Evolutionary conservation across 2,329 filamentous ascomycete genomes (phyloP).

Genomic region (Claviceps maximensis): DNA sequence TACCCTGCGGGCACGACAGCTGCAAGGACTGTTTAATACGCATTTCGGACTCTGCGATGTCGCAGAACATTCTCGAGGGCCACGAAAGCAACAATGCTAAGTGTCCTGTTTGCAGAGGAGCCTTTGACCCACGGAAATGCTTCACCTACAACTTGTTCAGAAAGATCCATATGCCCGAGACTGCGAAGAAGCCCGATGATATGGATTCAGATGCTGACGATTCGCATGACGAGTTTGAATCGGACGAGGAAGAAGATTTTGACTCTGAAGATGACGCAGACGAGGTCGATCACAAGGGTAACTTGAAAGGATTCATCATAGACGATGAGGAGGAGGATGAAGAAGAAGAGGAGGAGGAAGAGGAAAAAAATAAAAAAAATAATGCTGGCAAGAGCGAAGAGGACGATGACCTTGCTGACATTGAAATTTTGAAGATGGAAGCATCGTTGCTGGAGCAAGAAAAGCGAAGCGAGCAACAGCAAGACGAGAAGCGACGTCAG

Average conservation of each 20-base stretch:
- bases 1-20: slow-evolving; percentile 71
- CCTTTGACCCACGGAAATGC: slow-evolving; percentile 52
- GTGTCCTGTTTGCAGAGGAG: slow-evolving; percentile 65
- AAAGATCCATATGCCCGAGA: slow-evolving; percentile 52
- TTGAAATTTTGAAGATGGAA: slow-evolving; percentile 8
- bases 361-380: not conserved
- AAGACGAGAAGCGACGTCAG: not conserved
- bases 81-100: slow-evolving; percentile 43
- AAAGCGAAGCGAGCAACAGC: not conserved
- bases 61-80: slow-evolving; percentile 42
- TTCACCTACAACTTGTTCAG: slow-evolving; percentile 66
- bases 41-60: slow-evolving; percentile 47
- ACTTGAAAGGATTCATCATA: slow-evolving; percentile 20
- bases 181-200: slow-evolving; percentile 25
- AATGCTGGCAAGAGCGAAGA: slow-evolving; percentile 6
- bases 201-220: slow-evolving; percentile 21
- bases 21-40: slow-evolving; percentile 65
- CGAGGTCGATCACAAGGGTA: slow-evolving; percentile 16
- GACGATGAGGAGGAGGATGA: slow-evolving; percentile 23
- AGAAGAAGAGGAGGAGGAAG: slow-evolving; percentile 9
- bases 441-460: slow-evolving; percentile 1
- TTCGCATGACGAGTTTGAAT: slow-evolving; percentile 19
- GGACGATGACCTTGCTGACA: slow-evolving; percentile 8
- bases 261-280: slow-evolving; percentile 19
- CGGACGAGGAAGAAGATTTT: slow-evolving; percentile 2